Evolutionary conservation across 2,329 filamentous ascomycete species (phyloP).

Genomic region (Amylocarpus encephaloides): DNA sequence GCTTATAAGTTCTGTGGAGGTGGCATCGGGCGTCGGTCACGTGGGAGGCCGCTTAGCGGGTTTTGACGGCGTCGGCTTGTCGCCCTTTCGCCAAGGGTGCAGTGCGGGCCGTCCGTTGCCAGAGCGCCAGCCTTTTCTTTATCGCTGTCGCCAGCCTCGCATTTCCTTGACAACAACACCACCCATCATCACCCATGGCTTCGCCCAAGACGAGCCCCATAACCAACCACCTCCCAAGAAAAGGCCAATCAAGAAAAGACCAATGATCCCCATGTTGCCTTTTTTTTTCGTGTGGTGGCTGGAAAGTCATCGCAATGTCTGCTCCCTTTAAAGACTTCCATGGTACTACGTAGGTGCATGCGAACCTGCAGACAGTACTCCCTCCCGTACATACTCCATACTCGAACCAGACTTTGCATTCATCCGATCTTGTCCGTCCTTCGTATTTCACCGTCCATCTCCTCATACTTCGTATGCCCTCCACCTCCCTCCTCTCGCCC

Average conservation of each 20-base stretch:
- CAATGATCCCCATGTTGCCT: background rate
- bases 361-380: background rate
- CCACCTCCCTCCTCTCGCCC: background rate
- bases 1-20: no score
- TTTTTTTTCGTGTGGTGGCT: conserved; percentile 5
- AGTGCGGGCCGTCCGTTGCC: no score
- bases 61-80: no score
- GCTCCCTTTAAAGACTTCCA: background rate
- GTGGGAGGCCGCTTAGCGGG: no score
- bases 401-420: background rate
- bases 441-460: background rate
- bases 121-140: conserved; percentile 2
- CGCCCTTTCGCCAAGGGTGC: no score
- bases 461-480: background rate
- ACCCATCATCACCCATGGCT: background rate
- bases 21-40: no score
- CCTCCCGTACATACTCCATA: background rate
- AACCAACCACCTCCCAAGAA: no score
- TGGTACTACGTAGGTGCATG: background rate
- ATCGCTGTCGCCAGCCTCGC: background rate
- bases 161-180: background rate
- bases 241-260: background rate
- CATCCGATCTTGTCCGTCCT: background rate
- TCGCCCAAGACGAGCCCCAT: background rate
- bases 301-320: background rate